Evolutionary conservation across 495 filamentous ascomycete species (phyloP).

Genomic region (Evansstolkia leycettana): DNA sequence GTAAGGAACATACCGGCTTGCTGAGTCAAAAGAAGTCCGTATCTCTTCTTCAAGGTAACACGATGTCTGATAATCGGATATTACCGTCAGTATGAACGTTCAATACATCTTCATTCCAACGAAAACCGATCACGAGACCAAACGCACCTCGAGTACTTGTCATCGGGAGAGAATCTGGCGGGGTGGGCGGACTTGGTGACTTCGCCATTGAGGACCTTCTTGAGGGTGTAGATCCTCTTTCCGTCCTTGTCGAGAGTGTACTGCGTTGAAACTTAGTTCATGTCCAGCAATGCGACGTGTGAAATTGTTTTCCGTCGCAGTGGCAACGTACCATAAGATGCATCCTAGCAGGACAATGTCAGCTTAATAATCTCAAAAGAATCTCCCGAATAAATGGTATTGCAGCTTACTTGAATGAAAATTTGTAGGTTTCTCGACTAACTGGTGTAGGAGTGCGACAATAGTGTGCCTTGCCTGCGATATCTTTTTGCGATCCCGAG

Average conservation of each 20-base stretch:
- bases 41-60: slow-evolving; percentile 85
- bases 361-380: slow-evolving; percentile 2
- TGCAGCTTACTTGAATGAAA: slow-evolving; percentile 19
- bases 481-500: no score
- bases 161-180: slow-evolving; percentile 91
- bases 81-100: not conserved
- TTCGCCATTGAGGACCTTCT: slow-evolving; percentile 52
- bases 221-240: slow-evolving; percentile 72
- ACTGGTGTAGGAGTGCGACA: no score
- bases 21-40: slow-evolving; percentile 75
- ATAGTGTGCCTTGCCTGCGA: no score
- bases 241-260: slow-evolving; percentile 67
- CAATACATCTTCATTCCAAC: not conserved
- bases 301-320: not conserved
- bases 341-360: slow-evolving; percentile 23
- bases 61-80: slow-evolving; percentile 49
- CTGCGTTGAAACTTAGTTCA: slow-evolving; percentile 17
- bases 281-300: slow-evolving; percentile 12
- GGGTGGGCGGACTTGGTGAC: slow-evolving; percentile 95
- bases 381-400: not conserved
- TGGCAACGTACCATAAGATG: slow-evolving; percentile 39
- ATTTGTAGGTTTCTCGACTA: not conserved
- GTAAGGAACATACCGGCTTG: slow-evolving; percentile 36
- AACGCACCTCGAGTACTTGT: slow-evolving; percentile 79
- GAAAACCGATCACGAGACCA: not conserved